These are phyloP conservation scores for Penicillium nucicola DNA, from an alignment of 495 filamentous ascomycete genomes.

Conservation along the genomic window DNA sequence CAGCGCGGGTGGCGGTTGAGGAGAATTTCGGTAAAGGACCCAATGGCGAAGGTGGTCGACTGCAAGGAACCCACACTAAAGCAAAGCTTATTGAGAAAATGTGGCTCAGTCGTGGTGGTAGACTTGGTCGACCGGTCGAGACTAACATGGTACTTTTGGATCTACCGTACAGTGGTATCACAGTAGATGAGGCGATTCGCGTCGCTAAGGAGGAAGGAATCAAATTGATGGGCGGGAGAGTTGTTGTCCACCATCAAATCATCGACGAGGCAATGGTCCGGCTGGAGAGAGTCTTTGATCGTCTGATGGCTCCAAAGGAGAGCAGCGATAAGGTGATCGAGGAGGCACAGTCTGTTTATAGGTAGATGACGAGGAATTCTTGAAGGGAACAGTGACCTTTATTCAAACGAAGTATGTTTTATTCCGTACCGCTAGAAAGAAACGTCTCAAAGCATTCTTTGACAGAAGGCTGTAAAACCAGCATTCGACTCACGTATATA, in stretches of 20 bases:
- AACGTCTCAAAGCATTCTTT: no score
- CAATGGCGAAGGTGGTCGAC: slow-evolving; percentile 59
- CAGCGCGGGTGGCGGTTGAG: slow-evolving; percentile 46
- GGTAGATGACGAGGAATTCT: no score
- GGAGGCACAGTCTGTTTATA: no score
- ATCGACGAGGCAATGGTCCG: slow-evolving; percentile 39
- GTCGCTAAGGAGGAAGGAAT: slow-evolving; percentile 42
- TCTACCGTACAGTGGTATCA: slow-evolving; percentile 27
- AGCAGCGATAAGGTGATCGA: no score
- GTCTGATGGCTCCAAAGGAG: no score
- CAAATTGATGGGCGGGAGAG: slow-evolving; percentile 32
- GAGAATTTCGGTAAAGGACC: slow-evolving; percentile 61
- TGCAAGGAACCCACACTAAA: slow-evolving; percentile 57
- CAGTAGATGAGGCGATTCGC: slow-evolving; percentile 33
- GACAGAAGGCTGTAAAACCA: no score
- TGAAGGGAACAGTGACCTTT: no score
- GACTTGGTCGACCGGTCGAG: slow-evolving; percentile 47
- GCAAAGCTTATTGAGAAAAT: slow-evolving; percentile 62
- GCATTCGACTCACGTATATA: no score
- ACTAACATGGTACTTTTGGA: slow-evolving; percentile 97
- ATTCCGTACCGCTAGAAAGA: no score
- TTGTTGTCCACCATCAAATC: slow-evolving; percentile 48
- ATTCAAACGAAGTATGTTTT: no score
- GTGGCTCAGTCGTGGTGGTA: slow-evolving; percentile 58
- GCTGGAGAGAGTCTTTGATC: slow-evolving; percentile 39